Conservation (phyloP, 805 yeast species). For the Ogataea paraovalis region DNA sequence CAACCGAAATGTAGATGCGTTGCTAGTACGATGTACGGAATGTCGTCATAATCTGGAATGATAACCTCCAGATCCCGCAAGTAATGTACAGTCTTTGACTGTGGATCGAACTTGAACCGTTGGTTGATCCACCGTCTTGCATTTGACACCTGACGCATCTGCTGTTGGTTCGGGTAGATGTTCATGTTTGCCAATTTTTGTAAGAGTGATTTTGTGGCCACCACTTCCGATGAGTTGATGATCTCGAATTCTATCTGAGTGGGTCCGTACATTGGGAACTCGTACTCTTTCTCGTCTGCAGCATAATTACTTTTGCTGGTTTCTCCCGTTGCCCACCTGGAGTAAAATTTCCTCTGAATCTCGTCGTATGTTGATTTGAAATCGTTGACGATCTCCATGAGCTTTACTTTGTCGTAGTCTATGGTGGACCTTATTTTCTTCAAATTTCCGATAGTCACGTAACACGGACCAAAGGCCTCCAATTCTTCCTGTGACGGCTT, state of each 20-base stretch:
- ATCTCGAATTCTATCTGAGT: conserved; percentile 31
- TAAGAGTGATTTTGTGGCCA: conserved; percentile 26
- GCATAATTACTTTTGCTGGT: neutral
- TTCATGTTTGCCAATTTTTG: conserved; percentile 20
- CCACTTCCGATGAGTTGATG: conserved; percentile 22
- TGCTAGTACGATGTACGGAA: conserved; percentile 28
- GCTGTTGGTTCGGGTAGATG: conserved; percentile 25
- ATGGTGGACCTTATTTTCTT: conserved; percentile 10
- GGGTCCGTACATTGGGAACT: conserved; percentile 31
- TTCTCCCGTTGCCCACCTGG: conserved; percentile 21
- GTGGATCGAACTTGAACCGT: conserved; percentile 23
- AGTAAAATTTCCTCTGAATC: conserved; percentile 21
- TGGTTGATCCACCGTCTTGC: conserved; percentile 33
- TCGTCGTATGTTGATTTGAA: conserved; percentile 21
- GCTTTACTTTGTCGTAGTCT: conserved; percentile 9
- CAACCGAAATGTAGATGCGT: conserved; percentile 27
- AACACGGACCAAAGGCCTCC: conserved; percentile 12
- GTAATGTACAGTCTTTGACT: conserved; percentile 21
- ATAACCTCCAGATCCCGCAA: conserved; percentile 26
- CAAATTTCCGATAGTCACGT: conserved; percentile 21
- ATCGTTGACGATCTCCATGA: conserved; percentile 11
- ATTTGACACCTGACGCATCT: conserved; percentile 29
- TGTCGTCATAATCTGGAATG: conserved; percentile 28
- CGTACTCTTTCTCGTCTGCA: conserved; percentile 14
- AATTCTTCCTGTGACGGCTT: conserved; percentile 3